These are phyloP conservation scores for Trametes cinnabarina DNA, from an alignment of 768 basidiomycete species.

Conservation along the genomic window DNA sequence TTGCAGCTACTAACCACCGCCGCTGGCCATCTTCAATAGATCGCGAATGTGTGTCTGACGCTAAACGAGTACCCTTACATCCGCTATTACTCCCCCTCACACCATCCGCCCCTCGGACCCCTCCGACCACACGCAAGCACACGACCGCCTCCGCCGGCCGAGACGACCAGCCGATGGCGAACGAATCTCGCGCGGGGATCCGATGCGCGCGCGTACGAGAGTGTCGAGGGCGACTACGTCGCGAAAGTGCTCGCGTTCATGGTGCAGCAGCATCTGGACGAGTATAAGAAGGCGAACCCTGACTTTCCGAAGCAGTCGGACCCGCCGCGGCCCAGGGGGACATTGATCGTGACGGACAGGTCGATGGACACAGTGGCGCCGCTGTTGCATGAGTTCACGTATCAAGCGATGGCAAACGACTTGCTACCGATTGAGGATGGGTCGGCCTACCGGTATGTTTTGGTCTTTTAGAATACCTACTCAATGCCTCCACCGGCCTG, in stretches of 20 bases:
- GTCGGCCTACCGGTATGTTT: slow-evolving; percentile 75
- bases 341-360: slow-evolving; percentile 92
- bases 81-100: slow-evolving; percentile 85
- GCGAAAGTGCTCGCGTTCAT: slow-evolving; percentile 81
- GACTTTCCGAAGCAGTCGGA: slow-evolving; percentile 77
- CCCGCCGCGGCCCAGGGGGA: slow-evolving; percentile 59
- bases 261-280: slow-evolving; percentile 82
- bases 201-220: slow-evolving; percentile 64
- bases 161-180: slow-evolving; percentile 69
- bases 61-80: slow-evolving; percentile 91
- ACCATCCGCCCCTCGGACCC: slow-evolving; percentile 82
- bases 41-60: slow-evolving; percentile 85
- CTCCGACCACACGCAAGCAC: slow-evolving; percentile 67
- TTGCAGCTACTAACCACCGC: neutral
- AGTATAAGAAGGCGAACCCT: slow-evolving; percentile 79
- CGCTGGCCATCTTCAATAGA: slow-evolving; percentile 40
- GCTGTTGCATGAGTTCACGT: slow-evolving; percentile 95
- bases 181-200: slow-evolving; percentile 77
- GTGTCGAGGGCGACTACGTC: slow-evolving; percentile 71
- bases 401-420: slow-evolving; percentile 98
- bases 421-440: slow-evolving; percentile 87
- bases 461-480: slow-evolving; percentile 2
- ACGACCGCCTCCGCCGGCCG: slow-evolving; percentile 60
- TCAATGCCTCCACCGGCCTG: too few relatives aligned
- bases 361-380: slow-evolving; percentile 92